phyloP scores from a whole-genome alignment of 805 yeast species.

The Yamadazyma laniorum region DNA sequence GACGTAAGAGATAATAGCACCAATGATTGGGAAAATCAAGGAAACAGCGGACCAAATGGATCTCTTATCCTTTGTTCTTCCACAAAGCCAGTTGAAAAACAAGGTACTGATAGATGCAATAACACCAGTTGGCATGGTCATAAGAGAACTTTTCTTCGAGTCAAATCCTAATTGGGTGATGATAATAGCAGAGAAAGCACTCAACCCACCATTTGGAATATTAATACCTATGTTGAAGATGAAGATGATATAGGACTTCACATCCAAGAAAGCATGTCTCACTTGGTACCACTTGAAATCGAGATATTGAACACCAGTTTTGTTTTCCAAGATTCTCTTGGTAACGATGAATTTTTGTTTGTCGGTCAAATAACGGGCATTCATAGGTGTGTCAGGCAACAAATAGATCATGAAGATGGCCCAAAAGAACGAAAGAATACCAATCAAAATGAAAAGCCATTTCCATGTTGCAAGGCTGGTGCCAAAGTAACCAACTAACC shows the following conservation, averaged over 20 bases:
- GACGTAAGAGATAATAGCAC: constrained; percentile 20
- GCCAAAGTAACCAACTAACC: constrained; percentile 19
- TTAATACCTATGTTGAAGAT: constrained; percentile 24
- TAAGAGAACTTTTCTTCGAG: constrained; percentile 20
- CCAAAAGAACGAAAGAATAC: constrained; percentile 20
- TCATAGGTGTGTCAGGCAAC: constrained; percentile 21
- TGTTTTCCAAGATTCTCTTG: constrained; percentile 16
- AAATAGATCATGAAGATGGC: constrained; percentile 19
- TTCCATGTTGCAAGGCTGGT: constrained; percentile 20
- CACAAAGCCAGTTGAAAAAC: constrained; percentile 30
- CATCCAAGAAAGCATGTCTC: constrained; percentile 20
- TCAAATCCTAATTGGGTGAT: constrained; percentile 25
- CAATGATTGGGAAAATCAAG: constrained; percentile 19
- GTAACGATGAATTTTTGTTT: constrained; percentile 16
- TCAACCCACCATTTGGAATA: constrained; percentile 31
- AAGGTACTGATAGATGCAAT: constrained; percentile 30
- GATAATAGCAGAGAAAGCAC: constrained; percentile 29
- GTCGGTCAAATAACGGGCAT: constrained; percentile 17
- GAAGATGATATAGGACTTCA: constrained; percentile 19
- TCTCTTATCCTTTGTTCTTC: constrained; percentile 21
- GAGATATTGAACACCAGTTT: constrained; percentile 17
- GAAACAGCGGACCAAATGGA: constrained; percentile 12
- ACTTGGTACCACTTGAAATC: constrained; percentile 21
- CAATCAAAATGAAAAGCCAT: constrained; percentile 23
- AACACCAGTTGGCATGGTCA: constrained; percentile 28